phyloP scores from a whole-genome alignment of 495 filamentous ascomycete genomes.

The Penicillium maclennaniae region DNA sequence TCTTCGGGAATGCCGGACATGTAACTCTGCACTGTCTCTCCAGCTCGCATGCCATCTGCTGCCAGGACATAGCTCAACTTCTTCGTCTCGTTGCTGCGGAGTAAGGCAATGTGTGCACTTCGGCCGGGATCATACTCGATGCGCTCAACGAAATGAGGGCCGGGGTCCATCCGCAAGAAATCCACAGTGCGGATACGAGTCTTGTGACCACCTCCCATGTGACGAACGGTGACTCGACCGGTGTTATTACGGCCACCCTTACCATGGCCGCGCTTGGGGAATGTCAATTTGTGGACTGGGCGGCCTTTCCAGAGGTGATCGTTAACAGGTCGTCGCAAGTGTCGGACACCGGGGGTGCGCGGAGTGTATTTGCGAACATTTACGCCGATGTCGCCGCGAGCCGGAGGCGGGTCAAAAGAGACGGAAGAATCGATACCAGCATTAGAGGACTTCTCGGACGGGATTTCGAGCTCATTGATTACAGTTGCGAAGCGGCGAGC shows the following conservation, averaged over 20 bases:
- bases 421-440: constrained; percentile 37
- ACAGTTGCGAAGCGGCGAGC: constrained; percentile 55
- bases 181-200: constrained; percentile 87
- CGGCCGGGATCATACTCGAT: constrained; percentile 96
- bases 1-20: constrained; percentile 80
- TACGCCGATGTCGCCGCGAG: constrained; percentile 35
- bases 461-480: constrained; percentile 36
- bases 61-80: constrained; percentile 81
- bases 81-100: constrained; percentile 58
- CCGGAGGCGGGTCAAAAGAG: constrained; percentile 44
- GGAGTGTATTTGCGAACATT: constrained; percentile 83
- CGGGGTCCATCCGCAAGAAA: constrained; percentile 69
- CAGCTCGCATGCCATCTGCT: constrained; percentile 85
- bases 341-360: constrained; percentile 87
- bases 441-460: constrained; percentile 26
- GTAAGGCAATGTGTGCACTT: constrained; percentile 85
- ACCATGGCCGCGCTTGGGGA: constrained; percentile 81
- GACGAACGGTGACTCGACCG: constrained; percentile 79
- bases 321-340: constrained; percentile 86
- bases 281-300: constrained; percentile 77
- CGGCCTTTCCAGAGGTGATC: constrained; percentile 95
- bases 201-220: constrained; percentile 88
- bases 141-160: constrained; percentile 80
- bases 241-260: constrained; percentile 91
- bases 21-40: constrained; percentile 88